Evolutionary conservation across 768 basidiomycete genomes (phyloP).

Genomic region (Thelephora ganbajun): DNA sequence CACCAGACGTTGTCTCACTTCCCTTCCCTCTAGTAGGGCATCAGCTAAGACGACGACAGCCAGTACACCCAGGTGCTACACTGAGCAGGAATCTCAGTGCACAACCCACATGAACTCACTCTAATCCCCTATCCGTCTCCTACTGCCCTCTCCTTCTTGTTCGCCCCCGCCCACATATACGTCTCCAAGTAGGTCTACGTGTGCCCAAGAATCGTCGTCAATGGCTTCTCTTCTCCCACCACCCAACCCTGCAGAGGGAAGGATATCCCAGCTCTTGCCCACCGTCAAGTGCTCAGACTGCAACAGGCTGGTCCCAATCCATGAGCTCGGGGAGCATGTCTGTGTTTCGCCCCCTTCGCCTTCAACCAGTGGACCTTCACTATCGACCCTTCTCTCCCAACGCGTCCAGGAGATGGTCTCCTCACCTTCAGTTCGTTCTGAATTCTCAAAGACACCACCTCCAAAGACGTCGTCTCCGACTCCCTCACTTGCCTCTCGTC

Average conservation of each 20-base stretch:
- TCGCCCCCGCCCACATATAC: too few species aligned
- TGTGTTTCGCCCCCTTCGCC: constrained; percentile 39
- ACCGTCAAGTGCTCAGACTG: constrained; percentile 81
- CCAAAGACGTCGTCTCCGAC: neutral
- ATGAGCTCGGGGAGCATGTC: constrained; percentile 64
- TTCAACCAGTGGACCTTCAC: constrained; percentile 23
- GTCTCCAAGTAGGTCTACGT: too few species aligned
- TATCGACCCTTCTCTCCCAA: constrained; percentile 26
- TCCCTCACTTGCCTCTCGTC: neutral
- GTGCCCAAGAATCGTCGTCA: too few species aligned
- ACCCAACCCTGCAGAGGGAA: constrained; percentile 8
- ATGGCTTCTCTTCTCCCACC: constrained; percentile 9
- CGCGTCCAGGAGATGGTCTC: constrained; percentile 33
- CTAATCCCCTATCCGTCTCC: too few species aligned
- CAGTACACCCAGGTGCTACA: too few species aligned
- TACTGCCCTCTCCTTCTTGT: too few species aligned
- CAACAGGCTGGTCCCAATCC: constrained; percentile 50
- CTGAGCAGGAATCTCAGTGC: too few species aligned
- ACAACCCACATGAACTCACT: too few species aligned
- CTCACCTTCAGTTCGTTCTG: neutral
- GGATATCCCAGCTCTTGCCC: constrained; percentile 58
- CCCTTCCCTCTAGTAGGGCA: too few species aligned
- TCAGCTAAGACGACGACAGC: too few species aligned
- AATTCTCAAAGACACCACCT: neutral
- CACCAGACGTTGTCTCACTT: too few species aligned